phyloP scores from a whole-genome alignment of 1,139 yeast species.

The Blastobotrys arbuscula region DNA sequence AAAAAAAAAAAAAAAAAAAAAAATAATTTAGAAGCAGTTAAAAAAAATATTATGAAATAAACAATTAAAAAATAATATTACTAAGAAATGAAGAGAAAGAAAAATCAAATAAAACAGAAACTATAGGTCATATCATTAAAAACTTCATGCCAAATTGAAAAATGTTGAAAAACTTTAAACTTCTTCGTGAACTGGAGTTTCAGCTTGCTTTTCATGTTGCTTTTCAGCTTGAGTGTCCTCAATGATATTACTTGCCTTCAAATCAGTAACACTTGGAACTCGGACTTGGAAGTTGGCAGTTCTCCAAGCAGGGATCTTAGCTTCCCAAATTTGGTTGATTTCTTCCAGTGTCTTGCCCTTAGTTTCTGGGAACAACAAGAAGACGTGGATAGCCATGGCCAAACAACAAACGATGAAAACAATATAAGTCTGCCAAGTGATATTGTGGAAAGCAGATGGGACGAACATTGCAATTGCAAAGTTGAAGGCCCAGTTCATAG shows the following conservation, averaged over 20 bases:
- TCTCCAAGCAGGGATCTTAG: constrained; percentile 42
- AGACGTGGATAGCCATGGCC: constrained; percentile 50
- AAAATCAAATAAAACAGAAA: neutral
- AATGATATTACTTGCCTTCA: constrained; percentile 28
- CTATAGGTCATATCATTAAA: no score
- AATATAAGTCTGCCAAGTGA: constrained; percentile 53
- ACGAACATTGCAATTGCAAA: constrained; percentile 49
- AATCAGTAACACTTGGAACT: constrained; percentile 26
- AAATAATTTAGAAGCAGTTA: neutral
- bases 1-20: neutral
- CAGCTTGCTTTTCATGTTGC: neutral
- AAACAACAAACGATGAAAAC: constrained; percentile 58
- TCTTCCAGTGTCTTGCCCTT: constrained; percentile 60
- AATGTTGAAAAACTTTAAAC: neutral
- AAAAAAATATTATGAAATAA: neutral
- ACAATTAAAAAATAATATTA: neutral
- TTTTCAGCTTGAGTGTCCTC: constrained; percentile 13
- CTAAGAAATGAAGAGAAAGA: neutral
- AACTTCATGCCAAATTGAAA: no score
- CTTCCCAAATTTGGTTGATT: constrained; percentile 50
- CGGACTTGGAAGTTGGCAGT: constrained; percentile 33
- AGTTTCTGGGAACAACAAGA: constrained; percentile 57
- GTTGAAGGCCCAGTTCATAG: constrained; percentile 59
- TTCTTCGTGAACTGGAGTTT: neutral
- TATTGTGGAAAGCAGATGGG: constrained; percentile 50